A percentile compares a stretch with the other conserved stretches of the same genome.
Evolutionary conservation across 805 yeast genomes (phyloP).

Genomic region (Blastobotrys muscicola): DNA sequence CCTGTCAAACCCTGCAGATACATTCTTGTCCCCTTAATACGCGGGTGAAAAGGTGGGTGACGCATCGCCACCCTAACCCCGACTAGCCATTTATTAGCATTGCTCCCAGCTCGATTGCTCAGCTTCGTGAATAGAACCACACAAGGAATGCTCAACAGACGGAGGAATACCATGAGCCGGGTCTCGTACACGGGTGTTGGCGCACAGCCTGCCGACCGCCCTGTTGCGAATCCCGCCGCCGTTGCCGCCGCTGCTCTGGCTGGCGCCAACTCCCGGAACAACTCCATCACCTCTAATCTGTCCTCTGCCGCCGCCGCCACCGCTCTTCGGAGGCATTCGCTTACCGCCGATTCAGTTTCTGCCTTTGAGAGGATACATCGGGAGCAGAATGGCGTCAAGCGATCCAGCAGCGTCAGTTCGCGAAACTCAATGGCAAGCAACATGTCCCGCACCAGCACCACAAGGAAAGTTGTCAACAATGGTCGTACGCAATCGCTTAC

Average conservation of each 20-base stretch:
- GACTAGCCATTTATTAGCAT: no score
- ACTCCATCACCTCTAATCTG: conserved; percentile 14
- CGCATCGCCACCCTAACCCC: no score
- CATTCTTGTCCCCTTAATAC: neutral
- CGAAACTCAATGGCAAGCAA: conserved; percentile 15
- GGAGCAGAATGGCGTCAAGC: conserved; percentile 12
- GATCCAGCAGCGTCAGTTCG: conserved; percentile 12
- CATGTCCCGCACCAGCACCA: conserved; percentile 15
- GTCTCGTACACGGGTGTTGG: conserved; percentile 25
- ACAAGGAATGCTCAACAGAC: conserved; percentile 7
- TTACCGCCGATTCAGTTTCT: conserved; percentile 8
- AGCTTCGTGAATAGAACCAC: neutral
- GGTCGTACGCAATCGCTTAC: conserved; percentile 30
- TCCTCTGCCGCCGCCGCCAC: conserved; percentile 30
- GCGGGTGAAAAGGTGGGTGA: neutral
- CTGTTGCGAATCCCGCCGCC: conserved; percentile 36
- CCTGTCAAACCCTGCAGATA: neutral
- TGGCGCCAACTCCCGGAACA: conserved; percentile 10
- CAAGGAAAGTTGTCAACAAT: conserved; percentile 19
- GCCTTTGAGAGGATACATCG: conserved; percentile 8
- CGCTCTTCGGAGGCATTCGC: conserved; percentile 26
- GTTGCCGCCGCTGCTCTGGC: conserved; percentile 48
- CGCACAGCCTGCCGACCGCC: conserved; percentile 17
- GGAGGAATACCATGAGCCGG: conserved; percentile 7
- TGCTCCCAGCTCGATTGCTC: no score